Evolutionary conservation across 805 yeast species (phyloP).

Genomic region (Scheffersomyces lignosus): DNA sequence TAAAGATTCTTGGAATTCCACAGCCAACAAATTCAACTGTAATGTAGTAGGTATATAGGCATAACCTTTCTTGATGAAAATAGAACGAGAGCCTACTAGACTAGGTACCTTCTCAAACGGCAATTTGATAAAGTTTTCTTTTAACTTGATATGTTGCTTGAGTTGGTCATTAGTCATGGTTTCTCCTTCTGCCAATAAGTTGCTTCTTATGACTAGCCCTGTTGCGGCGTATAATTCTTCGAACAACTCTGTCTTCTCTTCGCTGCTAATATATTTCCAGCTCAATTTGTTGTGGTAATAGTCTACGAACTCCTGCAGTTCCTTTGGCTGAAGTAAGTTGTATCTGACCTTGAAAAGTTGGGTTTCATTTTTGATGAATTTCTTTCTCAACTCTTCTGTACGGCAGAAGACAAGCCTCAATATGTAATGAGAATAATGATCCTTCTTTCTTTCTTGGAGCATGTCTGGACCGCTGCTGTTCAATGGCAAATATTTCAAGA

Average conservation of each 20-base stretch:
- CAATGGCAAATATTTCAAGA: slow-evolving; percentile 67
- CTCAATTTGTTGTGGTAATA: slow-evolving; percentile 55
- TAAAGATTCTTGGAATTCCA: slow-evolving; percentile 63
- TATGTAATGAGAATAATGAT: slow-evolving; percentile 89
- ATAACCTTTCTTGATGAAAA: slow-evolving; percentile 63
- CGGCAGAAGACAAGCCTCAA: slow-evolving; percentile 88
- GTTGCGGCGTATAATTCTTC: slow-evolving; percentile 58
- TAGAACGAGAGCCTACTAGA: slow-evolving; percentile 70
- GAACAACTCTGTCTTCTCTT: slow-evolving; percentile 55
- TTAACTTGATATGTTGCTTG: slow-evolving; percentile 46
- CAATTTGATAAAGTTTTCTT: slow-evolving; percentile 74
- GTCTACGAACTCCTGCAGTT: slow-evolving; percentile 70
- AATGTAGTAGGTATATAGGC: slow-evolving; percentile 85
- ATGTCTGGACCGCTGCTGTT: slow-evolving; percentile 40
- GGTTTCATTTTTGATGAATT: slow-evolving; percentile 78
- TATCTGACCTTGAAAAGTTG: slow-evolving; percentile 73
- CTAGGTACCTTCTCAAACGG: slow-evolving; percentile 86
- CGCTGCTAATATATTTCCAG: slow-evolving; percentile 65
- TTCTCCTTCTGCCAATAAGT: slow-evolving; percentile 26
- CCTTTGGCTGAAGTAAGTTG: slow-evolving; percentile 57
- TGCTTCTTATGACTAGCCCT: slow-evolving; percentile 39
- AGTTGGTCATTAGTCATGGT: slow-evolving; percentile 51
- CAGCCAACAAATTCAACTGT: slow-evolving; percentile 68
- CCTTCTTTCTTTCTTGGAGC: slow-evolving; percentile 72
- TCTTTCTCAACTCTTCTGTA: slow-evolving; percentile 74